Evolutionary conservation across 441 rosid genomes (phyloP).

Genomic region (Flueggea neowawraea): DNA sequence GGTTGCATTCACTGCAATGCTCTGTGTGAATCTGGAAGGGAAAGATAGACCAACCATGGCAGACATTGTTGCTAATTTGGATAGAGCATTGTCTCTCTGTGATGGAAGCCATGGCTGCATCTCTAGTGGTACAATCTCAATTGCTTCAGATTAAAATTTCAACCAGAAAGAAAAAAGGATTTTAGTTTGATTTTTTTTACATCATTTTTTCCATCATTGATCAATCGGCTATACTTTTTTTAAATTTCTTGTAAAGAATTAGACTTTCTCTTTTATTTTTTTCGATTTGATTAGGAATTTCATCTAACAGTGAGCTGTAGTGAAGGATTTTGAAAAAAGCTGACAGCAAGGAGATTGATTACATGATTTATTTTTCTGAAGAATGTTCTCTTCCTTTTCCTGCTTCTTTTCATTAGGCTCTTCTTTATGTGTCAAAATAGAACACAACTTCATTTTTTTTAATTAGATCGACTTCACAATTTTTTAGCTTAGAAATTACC

Average conservation of each 20-base stretch:
- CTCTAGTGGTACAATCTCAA: constrained; percentile 58
- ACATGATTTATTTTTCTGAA: constrained; percentile 1
- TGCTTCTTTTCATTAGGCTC: too few species aligned
- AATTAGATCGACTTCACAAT: too few species aligned
- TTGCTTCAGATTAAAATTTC: constrained; percentile 50
- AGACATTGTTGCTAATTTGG: constrained; percentile 73
- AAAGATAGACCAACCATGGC: constrained; percentile 72
- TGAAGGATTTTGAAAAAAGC: constrained; percentile 22
- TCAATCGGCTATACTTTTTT: too few species aligned
- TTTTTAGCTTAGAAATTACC: too few species aligned
- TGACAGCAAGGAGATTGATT: constrained; percentile 29
- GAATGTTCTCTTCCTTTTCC: too few species aligned
- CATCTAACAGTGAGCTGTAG: constrained; percentile 44
- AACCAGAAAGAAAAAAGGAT: background rate
- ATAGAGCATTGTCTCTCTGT: constrained; percentile 65
- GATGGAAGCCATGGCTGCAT: constrained; percentile 70
- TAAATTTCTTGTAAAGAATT: background rate
- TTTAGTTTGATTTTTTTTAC: too few species aligned
- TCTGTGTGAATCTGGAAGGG: constrained; percentile 78
- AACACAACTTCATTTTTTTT: too few species aligned
- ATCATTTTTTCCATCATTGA: too few species aligned
- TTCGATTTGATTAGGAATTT: constrained; percentile 3
- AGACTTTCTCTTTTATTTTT: constrained; percentile 9
- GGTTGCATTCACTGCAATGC: constrained; percentile 76
- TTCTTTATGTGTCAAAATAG: too few species aligned